A percentile compares a stretch with the other conserved stretches of the same genome.
Evolutionary conservation across 192 early-diverging fungal genomes (phyloP).

Genomic region (Thamnidium elegans): DNA sequence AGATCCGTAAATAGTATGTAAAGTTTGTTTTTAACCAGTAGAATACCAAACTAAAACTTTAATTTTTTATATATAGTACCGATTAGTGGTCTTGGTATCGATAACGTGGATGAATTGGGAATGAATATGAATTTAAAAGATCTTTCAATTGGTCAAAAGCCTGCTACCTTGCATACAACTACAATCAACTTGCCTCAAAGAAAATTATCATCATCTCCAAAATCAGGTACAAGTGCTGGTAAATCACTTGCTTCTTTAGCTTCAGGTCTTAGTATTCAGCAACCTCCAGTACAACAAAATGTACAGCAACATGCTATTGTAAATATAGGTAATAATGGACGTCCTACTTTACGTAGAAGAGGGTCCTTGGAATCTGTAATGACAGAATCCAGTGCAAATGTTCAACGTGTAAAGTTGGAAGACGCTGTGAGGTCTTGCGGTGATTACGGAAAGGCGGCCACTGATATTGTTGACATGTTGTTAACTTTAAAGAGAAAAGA

Average conservation of each 20-base stretch:
- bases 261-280: conserved; percentile 17
- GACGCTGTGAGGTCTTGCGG: conserved; percentile 33
- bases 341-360: conserved; percentile 26
- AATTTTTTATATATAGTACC: neutral
- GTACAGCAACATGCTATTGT: neutral
- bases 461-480: conserved; percentile 45
- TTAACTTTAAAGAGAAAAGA: conserved; percentile 44
- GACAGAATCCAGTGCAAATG: conserved; percentile 27
- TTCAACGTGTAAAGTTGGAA: conserved; percentile 34
- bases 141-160: conserved; percentile 14
- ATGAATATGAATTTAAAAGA: conserved; percentile 21
- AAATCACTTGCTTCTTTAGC: conserved; percentile 12
- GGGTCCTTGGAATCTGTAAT: conserved; percentile 36
- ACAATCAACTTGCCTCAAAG: conserved; percentile 5
- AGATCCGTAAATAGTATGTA: too few relatives aligned
- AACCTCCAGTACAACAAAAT: conserved; percentile 2
- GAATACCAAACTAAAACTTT: neutral
- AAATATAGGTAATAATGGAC: conserved; percentile 4
- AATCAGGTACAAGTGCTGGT: conserved; percentile 20
- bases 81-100: conserved; percentile 3
- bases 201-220: conserved; percentile 26
- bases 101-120: conserved; percentile 1
- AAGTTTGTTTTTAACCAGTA: too few relatives aligned
- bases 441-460: conserved; percentile 6
- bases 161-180: neutral